Evolutionary conservation across 108 stramenopile genomes (phyloP).

Genomic region (Epithemia pelagica): DNA sequence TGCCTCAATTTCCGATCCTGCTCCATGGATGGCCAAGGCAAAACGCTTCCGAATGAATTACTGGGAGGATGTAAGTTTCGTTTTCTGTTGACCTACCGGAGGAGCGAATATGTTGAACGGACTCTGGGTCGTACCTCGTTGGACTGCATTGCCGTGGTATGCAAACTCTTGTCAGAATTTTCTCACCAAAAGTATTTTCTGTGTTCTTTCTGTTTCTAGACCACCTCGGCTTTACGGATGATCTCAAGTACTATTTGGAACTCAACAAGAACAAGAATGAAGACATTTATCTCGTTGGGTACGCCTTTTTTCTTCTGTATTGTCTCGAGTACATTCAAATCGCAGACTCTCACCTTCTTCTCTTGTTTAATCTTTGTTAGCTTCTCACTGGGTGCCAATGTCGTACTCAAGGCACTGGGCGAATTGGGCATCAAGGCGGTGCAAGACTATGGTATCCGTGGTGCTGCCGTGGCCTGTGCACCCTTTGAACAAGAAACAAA

Average conservation of each 20-base stretch:
- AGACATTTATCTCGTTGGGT: not conserved
- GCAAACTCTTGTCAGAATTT: no score
- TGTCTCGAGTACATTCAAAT: not conserved
- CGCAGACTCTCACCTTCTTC: slow-evolving; percentile 7
- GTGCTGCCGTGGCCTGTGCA: slow-evolving; percentile 79
- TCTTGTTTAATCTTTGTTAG: slow-evolving; percentile 27
- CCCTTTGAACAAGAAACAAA: slow-evolving; percentile 67
- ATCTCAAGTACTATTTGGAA: slow-evolving; percentile 59
- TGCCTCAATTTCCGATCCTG: slow-evolving; percentile 89
- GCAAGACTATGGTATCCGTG: slow-evolving; percentile 46
- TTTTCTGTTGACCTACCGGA: no score
- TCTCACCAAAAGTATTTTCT: no score
- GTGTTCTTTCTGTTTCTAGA: slow-evolving; percentile 20
- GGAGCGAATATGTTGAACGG: no score
- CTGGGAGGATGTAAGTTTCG: slow-evolving; percentile 26
- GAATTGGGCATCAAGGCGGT: slow-evolving; percentile 50
- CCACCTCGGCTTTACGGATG: slow-evolving; percentile 90
- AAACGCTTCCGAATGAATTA: slow-evolving; percentile 34
- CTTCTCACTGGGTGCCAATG: slow-evolving; percentile 88
- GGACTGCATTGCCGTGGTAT: no score
- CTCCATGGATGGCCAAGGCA: slow-evolving; percentile 35
- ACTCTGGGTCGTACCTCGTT: no score
- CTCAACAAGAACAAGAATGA: slow-evolving; percentile 24
- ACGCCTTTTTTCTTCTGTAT: not conserved
- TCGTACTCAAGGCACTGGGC: slow-evolving; percentile 74